phyloP scores from a whole-genome alignment of 2,329 filamentous ascomycete species.

The Clonostachys sp. region DNA sequence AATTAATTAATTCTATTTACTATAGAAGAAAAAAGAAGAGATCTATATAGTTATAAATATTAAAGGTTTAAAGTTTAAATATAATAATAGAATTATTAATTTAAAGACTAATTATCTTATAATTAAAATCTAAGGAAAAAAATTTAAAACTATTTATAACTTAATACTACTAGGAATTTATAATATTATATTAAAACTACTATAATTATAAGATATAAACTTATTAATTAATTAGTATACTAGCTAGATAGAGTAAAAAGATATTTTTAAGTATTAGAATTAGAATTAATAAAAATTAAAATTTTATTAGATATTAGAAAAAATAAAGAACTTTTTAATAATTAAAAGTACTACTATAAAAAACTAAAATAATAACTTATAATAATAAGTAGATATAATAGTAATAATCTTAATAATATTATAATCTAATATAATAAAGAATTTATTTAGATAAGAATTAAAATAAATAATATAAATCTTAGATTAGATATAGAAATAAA shows the following conservation, averaged over 20 bases:
- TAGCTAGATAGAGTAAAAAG: not conserved
- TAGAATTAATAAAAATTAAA: not conserved
- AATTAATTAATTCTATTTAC: not conserved
- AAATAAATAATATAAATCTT: not conserved
- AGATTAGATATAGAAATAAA: not conserved
- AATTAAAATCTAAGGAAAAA: conserved; percentile 1
- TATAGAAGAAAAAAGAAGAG: not conserved
- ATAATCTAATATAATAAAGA: not conserved
- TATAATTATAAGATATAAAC: not conserved
- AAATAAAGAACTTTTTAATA: not conserved
- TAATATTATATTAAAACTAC: not conserved
- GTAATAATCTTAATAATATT: not conserved
- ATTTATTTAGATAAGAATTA: not conserved
- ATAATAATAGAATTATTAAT: not conserved
- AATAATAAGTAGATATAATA: not conserved
- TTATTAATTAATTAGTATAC: not conserved
- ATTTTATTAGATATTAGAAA: not conserved
- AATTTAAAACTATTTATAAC: not conserved
- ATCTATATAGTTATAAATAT: not conserved
- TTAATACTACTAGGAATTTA: not conserved
- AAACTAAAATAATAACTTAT: not conserved
- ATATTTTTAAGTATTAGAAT: not conserved
- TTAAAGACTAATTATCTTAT: not conserved
- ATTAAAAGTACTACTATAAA: not conserved
- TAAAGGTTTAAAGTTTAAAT: not conserved